Evolutionary conservation across 148 eudicot species (phyloP), one percentile per base, ranked within the genome.

Genomic region (Camellia granthamiana): DNA sequence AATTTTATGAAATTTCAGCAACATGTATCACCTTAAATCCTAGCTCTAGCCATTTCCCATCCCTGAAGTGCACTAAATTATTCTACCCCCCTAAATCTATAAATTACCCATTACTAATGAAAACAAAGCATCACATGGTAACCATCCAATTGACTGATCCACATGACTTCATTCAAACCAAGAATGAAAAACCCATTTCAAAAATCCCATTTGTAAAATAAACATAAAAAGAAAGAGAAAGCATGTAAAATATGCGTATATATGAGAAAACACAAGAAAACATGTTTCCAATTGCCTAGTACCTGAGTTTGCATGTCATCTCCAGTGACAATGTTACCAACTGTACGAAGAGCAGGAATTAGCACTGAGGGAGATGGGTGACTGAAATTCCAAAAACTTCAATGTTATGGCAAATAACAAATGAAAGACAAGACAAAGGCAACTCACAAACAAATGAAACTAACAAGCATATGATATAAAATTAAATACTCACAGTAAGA

Each of bases 281-380:
- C 49, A 74, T 54, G 21, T 15, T 62, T 64, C 73, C 11, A 69
- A 46, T 44, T 43, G 69, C 15, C 13, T 23, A 30, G 64, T 85
- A 86, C 89, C 90, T 88, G 89, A 66, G 87, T 88, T 79, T 86
- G 87, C 78, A 82, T 51, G 80, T 86, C 89, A 79, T 84, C 86
- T 10, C 90, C 90, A 12, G 90, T 88, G 63, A 86, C 87, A 55
- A 86, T 86, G 76, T 84, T 86, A 47, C 90, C 90, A 80, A 88
- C 87, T 47, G 90, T 85, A 15, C 88, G 90, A 75, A 88, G 90
- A 52, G 90, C 88, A 74, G 90, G 90, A 69, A 85, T 85, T 69
- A 88, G 88, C 61, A 88, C 90, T 3, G 85, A 41, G 51, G 88
- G 80, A 51, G 90, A 88, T 10, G 84, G 85, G 56, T 88, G 85